A percentile compares a stretch with the other conserved stretches of the same genome.
Evolutionary conservation across 2,329 filamentous ascomycete genomes (phyloP).

Genomic region (Cytospora chrysosperma): DNA sequence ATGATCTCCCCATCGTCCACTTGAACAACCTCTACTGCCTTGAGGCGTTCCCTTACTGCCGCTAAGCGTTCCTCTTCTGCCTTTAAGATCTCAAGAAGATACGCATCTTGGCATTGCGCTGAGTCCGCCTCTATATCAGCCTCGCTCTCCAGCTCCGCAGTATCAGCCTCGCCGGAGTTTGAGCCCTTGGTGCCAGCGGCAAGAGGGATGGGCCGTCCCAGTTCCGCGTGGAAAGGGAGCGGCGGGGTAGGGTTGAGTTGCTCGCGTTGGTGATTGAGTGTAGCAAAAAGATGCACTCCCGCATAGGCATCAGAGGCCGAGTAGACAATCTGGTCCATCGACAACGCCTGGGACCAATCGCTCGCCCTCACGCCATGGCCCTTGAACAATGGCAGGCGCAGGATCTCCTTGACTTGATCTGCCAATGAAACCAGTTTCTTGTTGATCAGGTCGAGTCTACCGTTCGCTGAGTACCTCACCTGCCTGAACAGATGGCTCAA

Average conservation of each 20-base stretch:
- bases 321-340: conserved; percentile 66
- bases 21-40: not conserved
- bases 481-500: conserved; percentile 79
- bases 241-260: conserved; percentile 69
- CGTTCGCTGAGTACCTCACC: conserved; percentile 61
- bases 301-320: conserved; percentile 84
- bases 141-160: conserved; percentile 31
- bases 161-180: conserved; percentile 33
- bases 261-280: conserved; percentile 67
- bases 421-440: conserved; percentile 66
- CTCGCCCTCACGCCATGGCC: conserved; percentile 66
- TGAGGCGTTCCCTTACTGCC: not conserved
- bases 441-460: conserved; percentile 58
- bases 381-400: conserved; percentile 76
- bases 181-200: conserved; percentile 41
- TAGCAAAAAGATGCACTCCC: conserved; percentile 68
- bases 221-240: conserved; percentile 66
- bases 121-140: conserved; percentile 21
- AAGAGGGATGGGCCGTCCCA: conserved; percentile 61
- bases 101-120: not conserved
- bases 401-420: conserved; percentile 65
- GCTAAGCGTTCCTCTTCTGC: not conserved
- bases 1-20: not conserved
- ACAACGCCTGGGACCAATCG: conserved; percentile 69
- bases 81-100: not conserved